Conservation (phyloP, 768 basidiomycete genomes). For the Lentinula raphanica region DNA sequence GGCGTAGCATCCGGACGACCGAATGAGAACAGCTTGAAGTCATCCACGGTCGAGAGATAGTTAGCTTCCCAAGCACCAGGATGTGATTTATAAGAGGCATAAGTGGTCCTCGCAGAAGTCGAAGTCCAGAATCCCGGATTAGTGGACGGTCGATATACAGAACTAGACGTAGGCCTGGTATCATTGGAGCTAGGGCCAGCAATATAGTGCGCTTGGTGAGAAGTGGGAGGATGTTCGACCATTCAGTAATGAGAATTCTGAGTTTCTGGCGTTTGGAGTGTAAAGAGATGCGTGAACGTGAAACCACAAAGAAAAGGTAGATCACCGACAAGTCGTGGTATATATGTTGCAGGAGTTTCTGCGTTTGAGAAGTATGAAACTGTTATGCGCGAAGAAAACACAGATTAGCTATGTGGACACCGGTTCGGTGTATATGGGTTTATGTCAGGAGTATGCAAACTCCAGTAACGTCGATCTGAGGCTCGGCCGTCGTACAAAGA, state of each 20-base stretch:
- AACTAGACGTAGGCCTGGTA: neutral
- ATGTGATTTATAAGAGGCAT: neutral
- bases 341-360: too few relatives aligned
- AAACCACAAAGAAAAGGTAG: too few relatives aligned
- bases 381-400: too few relatives aligned
- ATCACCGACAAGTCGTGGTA: too few relatives aligned
- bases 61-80: neutral
- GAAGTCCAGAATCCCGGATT: neutral
- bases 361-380: too few relatives aligned
- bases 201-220: neutral
- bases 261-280: too few relatives aligned
- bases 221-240: neutral
- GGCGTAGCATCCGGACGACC: neutral
- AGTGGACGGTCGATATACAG: neutral
- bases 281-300: too few relatives aligned
- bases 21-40: neutral
- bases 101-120: neutral
- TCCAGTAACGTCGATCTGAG: neutral
- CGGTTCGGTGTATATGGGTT: too few relatives aligned
- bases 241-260: neutral
- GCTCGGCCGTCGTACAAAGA: neutral
- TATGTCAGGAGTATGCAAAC: neutral
- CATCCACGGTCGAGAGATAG: neutral
- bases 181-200: neutral
- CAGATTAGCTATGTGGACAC: neutral